Base-by-base conservation (phyloP, 1,284 basidiomycete genomes). In the Ustilago nuda region DNA sequence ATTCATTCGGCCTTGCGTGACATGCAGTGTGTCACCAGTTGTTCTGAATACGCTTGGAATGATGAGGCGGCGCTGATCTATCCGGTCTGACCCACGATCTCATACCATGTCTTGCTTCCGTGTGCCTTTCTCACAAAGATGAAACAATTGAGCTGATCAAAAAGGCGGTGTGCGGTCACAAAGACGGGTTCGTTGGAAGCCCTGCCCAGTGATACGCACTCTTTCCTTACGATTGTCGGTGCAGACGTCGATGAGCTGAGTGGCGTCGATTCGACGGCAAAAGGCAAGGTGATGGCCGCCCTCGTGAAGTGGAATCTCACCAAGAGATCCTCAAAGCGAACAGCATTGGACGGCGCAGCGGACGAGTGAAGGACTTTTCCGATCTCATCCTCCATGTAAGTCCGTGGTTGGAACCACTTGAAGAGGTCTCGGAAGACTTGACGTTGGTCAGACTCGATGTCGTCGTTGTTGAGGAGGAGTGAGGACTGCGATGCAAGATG, bases 341-440 rank as follows among this genome's bases (percentile, higher is more conserved):
- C 65, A 3, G 53, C 64, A 19, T 67, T 72, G 11, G 60, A 50
- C 5, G 17, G 51, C 5, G 6, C 17, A 8, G 19, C 15, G 2
- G 48, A 35, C 27, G 41, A 35, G 8, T 11, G 8, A 23, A 76
- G 58, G 23, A 33, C 56, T 55, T 67, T 71, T 32, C 65, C 61
- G 19, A 76, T 71, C 45, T 76, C 68, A 39, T 77, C 70, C 35
- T 77, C 74, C 54, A 72, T 64, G 33, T 62, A 69, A 0, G 74
- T 72, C 51, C 72, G 74, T 17, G 70, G 74, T 35, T 77, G 74
- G 7, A 72, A 46, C 74, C 74, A 77, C 15, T 67, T 70, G 61
- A 77, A 77, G 23, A 77, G 58, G 30, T 77, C 74, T 37, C 68
- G 73, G 11, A 51, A 60, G 4, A 76, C 65, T 43, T 76, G 73